These are phyloP conservation scores for Ceratonia siliqua DNA, from an alignment of 306 rosid species.

Conservation along the genomic window DNA sequence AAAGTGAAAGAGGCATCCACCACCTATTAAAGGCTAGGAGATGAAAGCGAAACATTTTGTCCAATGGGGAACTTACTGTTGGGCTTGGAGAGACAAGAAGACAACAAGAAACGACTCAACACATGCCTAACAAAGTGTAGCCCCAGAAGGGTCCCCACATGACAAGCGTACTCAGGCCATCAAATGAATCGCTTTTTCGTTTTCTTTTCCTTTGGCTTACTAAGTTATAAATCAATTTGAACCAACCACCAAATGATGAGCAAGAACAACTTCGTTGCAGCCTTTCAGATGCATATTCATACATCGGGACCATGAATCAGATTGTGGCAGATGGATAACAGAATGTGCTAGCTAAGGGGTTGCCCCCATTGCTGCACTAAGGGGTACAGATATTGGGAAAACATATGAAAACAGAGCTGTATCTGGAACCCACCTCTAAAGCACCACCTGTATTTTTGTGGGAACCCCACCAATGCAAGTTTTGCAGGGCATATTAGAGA, in stretches of 20 bases:
- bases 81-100: slow-evolving; percentile 28
- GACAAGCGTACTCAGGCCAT: slow-evolving; percentile 27
- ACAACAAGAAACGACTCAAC: slow-evolving; percentile 48
- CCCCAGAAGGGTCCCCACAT: slow-evolving; percentile 34
- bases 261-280: slow-evolving; percentile 22
- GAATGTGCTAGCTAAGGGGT: slow-evolving; percentile 31
- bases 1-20: slow-evolving; percentile 29
- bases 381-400: slow-evolving; percentile 31
- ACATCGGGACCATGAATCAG: slow-evolving; percentile 35
- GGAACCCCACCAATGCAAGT: slow-evolving; percentile 29
- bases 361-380: slow-evolving; percentile 19
- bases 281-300: slow-evolving; percentile 35
- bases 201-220: slow-evolving; percentile 1
- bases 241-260: slow-evolving; percentile 28
- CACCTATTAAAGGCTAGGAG: slow-evolving; percentile 29
- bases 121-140: slow-evolving; percentile 27
- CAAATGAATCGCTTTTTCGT: neutral
- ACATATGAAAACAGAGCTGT: slow-evolving; percentile 25
- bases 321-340: slow-evolving; percentile 36
- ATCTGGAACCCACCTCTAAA: slow-evolving; percentile 34
- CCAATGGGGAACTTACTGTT: slow-evolving; percentile 25
- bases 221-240: slow-evolving; percentile 26
- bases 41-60: slow-evolving; percentile 41
- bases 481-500: slow-evolving; percentile 20
- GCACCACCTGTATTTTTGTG: slow-evolving; percentile 1